Percentiles rank a stretch among this genome's conserved stretches.
Evolutionary conservation across 164 flowering plant genomes (phyloP).

Genomic region (Berberis vulgaris): DNA sequence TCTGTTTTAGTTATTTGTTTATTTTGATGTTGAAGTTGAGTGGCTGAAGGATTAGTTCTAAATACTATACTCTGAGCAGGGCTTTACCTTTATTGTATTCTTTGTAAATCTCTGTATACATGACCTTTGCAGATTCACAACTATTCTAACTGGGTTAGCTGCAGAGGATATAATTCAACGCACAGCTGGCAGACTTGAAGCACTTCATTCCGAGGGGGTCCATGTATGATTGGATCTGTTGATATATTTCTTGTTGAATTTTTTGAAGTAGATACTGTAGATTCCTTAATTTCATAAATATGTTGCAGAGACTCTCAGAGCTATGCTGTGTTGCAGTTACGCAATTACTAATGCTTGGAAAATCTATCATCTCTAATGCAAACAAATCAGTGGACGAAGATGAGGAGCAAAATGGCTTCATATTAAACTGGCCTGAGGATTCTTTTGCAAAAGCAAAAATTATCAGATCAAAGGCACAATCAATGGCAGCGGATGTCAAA

Average conservation of each 20-base stretch:
- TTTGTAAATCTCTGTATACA: not conserved
- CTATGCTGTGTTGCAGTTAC: slow-evolving; percentile 79
- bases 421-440: slow-evolving; percentile 90
- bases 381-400: slow-evolving; percentile 51
- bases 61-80: not conserved
- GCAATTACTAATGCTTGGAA: slow-evolving; percentile 71
- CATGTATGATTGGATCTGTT: slow-evolving; percentile 48
- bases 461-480: slow-evolving; percentile 63
- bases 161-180: slow-evolving; percentile 74
- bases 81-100: not conserved
- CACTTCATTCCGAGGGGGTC: slow-evolving; percentile 90
- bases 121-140: slow-evolving; percentile 54
- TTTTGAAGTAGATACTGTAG: not conserved
- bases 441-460: slow-evolving; percentile 73
- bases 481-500: slow-evolving; percentile 68
- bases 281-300: not conserved
- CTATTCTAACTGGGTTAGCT: slow-evolving; percentile 54
- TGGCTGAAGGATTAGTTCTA: not conserved
- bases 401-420: slow-evolving; percentile 31
- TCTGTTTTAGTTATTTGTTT: too few relatives aligned
- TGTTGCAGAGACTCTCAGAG: slow-evolving; percentile 88
- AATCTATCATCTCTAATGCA: slow-evolving; percentile 64
- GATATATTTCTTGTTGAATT: not conserved
- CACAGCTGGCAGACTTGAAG: slow-evolving; percentile 75
- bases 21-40: too few relatives aligned